Conservation (phyloP, 2,329 filamentous ascomycete species). For the Reticulascus tulasneorum region DNA sequence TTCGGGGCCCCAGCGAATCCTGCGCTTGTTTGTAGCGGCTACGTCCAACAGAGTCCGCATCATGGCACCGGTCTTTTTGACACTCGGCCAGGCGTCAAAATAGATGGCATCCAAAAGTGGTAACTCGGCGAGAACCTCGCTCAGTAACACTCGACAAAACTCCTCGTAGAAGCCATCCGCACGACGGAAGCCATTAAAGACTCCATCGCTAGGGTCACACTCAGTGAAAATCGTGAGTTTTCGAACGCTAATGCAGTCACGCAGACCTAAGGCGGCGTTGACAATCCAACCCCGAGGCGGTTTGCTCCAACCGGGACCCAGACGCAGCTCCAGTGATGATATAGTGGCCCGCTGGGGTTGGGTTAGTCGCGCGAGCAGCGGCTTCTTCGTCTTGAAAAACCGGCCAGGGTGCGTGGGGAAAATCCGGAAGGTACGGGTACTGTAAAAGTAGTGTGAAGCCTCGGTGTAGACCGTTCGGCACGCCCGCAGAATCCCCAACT, state of each 20-base stretch:
- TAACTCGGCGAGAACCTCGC: conserved; percentile 51
- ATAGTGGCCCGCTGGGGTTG: conserved; percentile 56
- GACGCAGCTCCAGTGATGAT: conserved; percentile 62
- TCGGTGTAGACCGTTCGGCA: conserved; percentile 60
- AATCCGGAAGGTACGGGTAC: conserved; percentile 57
- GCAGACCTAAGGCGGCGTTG: conserved; percentile 58
- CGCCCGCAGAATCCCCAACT: conserved; percentile 57
- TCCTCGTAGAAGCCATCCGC: conserved; percentile 65
- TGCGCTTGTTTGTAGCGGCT: conserved; percentile 42
- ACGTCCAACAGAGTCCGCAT: conserved; percentile 57
- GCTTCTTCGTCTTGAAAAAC: conserved; percentile 70
- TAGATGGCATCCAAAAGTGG: conserved; percentile 56
- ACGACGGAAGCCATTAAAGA: conserved; percentile 65
- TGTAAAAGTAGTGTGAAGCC: conserved; percentile 63
- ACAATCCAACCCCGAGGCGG: conserved; percentile 70
- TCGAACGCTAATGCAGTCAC: conserved; percentile 56
- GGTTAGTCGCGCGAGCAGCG: conserved; percentile 64
- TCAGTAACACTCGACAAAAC: conserved; percentile 58
- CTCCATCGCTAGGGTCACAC: conserved; percentile 63
- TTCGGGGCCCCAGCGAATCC: conserved; percentile 64
- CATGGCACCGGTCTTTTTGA: conserved; percentile 62
- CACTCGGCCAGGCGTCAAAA: conserved; percentile 65
- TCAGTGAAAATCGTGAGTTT: conserved; percentile 66
- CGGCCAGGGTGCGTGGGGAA: conserved; percentile 62
- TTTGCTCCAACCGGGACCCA: conserved; percentile 69